Evolutionary conservation across 1,284 basidiomycete species (phyloP).

Genomic region (Veloboletus limbatus): DNA sequence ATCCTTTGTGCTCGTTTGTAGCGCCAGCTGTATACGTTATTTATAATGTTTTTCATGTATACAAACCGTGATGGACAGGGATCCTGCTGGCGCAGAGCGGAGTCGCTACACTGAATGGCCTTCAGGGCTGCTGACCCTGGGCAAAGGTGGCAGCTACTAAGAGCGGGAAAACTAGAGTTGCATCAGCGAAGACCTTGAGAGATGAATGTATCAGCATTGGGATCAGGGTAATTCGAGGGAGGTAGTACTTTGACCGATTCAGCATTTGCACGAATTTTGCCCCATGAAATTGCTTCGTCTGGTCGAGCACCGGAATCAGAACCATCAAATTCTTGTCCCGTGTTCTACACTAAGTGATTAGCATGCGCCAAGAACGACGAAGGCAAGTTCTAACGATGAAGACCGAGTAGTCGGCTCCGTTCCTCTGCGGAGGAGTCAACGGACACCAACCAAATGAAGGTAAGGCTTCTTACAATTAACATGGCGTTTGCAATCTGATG

Average conservation of each 20-base stretch:
- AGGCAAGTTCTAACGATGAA: slow-evolving; percentile 69
- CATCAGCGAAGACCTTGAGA: slow-evolving; percentile 67
- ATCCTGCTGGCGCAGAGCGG: background rate
- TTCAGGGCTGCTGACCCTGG: slow-evolving; percentile 36
- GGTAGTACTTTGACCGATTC: slow-evolving; percentile 85
- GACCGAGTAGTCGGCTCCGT: slow-evolving; percentile 97
- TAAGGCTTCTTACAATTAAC: slow-evolving; percentile 74
- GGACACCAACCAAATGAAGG: background rate
- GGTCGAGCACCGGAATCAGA: slow-evolving; percentile 97
- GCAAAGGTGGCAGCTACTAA: slow-evolving; percentile 87
- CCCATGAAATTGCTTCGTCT: slow-evolving; percentile 99
- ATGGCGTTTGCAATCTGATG: slow-evolving; percentile 99
- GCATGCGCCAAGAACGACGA: background rate
- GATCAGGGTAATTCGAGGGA: background rate
- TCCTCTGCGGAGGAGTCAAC: slow-evolving; percentile 58
- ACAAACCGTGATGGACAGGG: background rate
- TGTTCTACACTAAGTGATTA: slow-evolving; percentile 60
- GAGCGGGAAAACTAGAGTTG: slow-evolving; percentile 88
- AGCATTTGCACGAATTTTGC: slow-evolving; percentile 91
- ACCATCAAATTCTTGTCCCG: slow-evolving; percentile 98
- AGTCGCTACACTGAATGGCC: background rate
- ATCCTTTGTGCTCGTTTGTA: slow-evolving; percentile 1
- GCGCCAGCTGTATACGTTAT: slow-evolving; percentile 11
- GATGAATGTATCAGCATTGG: slow-evolving; percentile 2
- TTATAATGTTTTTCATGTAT: slow-evolving; percentile 7